Evolutionary conservation across 495 filamentous ascomycete species (phyloP).

Genomic region (Darksidea phi): DNA sequence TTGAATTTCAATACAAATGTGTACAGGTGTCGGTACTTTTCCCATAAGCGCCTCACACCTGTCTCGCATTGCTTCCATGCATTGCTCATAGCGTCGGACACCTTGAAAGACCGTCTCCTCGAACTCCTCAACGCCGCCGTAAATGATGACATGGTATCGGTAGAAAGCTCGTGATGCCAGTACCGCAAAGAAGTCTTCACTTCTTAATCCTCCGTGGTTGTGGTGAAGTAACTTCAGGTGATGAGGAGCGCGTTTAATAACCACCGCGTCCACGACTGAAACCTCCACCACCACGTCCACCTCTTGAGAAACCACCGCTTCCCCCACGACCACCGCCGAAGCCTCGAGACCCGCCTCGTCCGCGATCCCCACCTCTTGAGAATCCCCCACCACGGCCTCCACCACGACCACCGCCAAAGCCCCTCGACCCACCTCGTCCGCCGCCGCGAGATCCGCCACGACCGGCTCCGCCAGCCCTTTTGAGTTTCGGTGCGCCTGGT

Average conservation of each 20-base stretch:
- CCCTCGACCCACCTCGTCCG: constrained; percentile 14
- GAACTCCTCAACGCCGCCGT: no score
- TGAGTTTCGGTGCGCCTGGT: constrained; percentile 61
- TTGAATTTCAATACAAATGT: no score
- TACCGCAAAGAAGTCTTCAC: no score
- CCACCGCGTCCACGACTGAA: constrained; percentile 34
- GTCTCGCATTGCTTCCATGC: neutral
- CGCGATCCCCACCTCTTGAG: constrained; percentile 2
- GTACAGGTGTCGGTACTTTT: no score
- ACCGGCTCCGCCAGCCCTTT: constrained; percentile 57
- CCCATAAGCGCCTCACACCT: no score
- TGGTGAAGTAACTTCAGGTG: no score
- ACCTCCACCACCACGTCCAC: constrained; percentile 26
- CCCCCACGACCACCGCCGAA: constrained; percentile 35
- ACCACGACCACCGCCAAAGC: constrained; percentile 25
- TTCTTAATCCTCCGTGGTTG: no score
- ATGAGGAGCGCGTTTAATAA: no score
- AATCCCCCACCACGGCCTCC: constrained; percentile 13
- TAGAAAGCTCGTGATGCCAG: no score
- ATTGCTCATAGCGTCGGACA: neutral
- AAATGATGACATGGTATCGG: no score
- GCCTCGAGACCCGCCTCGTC: constrained; percentile 29
- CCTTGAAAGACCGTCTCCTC: no score
- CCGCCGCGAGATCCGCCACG: constrained; percentile 21
- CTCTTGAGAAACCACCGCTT: constrained; percentile 32